Evolutionary conservation across 164 flowering plant species (phyloP).

Genomic region (Macadamia integrifolia): DNA sequence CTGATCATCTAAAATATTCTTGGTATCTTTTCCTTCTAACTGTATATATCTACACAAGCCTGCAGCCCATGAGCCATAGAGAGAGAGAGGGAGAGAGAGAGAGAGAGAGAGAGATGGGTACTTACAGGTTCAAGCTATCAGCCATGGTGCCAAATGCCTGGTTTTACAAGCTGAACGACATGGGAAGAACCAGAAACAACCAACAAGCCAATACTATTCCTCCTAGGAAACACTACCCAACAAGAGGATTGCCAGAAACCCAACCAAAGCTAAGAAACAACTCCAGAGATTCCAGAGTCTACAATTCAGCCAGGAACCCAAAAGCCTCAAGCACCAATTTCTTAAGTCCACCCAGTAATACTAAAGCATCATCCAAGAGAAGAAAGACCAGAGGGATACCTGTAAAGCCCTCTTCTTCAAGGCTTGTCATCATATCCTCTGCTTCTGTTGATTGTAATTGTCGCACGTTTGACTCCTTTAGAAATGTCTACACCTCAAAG

Average conservation of each 20-base stretch:
- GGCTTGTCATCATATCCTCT: slow-evolving; percentile 18
- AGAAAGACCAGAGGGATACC: slow-evolving; percentile 22
- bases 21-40: too few relatives aligned
- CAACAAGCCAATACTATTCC: slow-evolving; percentile 7
- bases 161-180: slow-evolving; percentile 76
- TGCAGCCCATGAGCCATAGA: too few relatives aligned
- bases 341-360: slow-evolving; percentile 22
- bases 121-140: slow-evolving; percentile 59
- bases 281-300: slow-evolving; percentile 7
- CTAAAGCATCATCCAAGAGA: slow-evolving; percentile 28
- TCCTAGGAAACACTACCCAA: slow-evolving; percentile 20
- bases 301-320: slow-evolving; percentile 17
- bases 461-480: slow-evolving; percentile 14
- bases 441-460: slow-evolving; percentile 25
- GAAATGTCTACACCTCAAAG: slow-evolving; percentile 7
- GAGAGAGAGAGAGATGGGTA: slow-evolving; percentile 37
- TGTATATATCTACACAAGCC: too few relatives aligned
- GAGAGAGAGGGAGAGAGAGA: background rate
- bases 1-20: too few relatives aligned
- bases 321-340: slow-evolving; percentile 22
- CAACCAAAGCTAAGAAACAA: slow-evolving; percentile 17
- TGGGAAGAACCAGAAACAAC: slow-evolving; percentile 31
- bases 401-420: slow-evolving; percentile 25
- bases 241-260: slow-evolving; percentile 1
- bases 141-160: slow-evolving; percentile 83